These are phyloP conservation scores for Chaetoscypha palmicola DNA, from an alignment of 2,329 filamentous ascomycete genomes.

Conservation along the genomic window DNA sequence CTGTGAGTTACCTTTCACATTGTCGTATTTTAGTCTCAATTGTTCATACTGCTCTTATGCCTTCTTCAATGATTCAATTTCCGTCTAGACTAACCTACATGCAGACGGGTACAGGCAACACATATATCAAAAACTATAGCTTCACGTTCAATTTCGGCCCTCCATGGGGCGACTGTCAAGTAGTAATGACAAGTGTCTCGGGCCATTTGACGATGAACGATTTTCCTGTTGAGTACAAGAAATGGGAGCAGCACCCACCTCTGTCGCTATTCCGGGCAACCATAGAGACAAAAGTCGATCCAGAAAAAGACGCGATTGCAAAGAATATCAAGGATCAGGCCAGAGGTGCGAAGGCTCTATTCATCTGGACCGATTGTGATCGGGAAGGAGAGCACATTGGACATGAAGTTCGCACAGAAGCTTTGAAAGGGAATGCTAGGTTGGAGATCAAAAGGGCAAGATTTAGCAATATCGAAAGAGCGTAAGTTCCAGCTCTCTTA, in stretches of 20 bases:
- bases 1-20: conserved; percentile 45
- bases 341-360: conserved; percentile 62
- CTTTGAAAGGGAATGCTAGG: conserved; percentile 61
- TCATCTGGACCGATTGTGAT: conserved; percentile 99
- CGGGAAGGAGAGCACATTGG: conserved; percentile 96
- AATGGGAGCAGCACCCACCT: conserved; percentile 77
- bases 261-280: conserved; percentile 74
- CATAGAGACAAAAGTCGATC: conserved; percentile 59
- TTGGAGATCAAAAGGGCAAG: conserved; percentile 78
- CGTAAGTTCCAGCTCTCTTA: conserved; percentile 39
- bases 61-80: not conserved
- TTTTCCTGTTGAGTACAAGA: conserved; percentile 61
- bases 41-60: not conserved
- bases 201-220: conserved; percentile 81
- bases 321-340: conserved; percentile 80
- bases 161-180: conserved; percentile 72
- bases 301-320: conserved; percentile 75
- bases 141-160: conserved; percentile 84
- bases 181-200: conserved; percentile 89
- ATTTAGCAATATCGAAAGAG: conserved; percentile 94
- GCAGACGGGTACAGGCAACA: conserved; percentile 30
- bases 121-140: conserved; percentile 88
- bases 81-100: not conserved
- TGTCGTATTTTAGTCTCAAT: not conserved
- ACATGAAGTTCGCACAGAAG: conserved; percentile 78